Evolutionary conservation across 148 eudicot genomes (phyloP), one percentile per base, ranked within the genome.

Genomic region (Chenopodium suecicum): DNA sequence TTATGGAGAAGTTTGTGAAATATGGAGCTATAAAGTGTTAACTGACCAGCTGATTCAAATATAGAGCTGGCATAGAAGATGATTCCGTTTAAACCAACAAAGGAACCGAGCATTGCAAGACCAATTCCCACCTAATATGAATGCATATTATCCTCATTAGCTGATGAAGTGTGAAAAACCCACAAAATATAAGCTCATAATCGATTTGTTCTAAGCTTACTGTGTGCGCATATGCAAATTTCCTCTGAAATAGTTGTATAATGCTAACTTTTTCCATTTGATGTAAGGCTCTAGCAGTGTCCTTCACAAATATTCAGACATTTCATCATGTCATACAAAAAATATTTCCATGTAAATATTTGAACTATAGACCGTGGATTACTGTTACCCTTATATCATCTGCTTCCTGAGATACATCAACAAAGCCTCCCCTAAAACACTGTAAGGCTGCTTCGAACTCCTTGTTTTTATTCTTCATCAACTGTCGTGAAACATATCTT

Each of bases 31-130:
- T 56, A n/a, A 71, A 25, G 41, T 72, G 70, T 56, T 58, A 54
- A 81, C 86, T 79, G 29, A 85, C 90, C 90, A 64, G 84, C 86
- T 70, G 86, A 85, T 72, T 83, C 80, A 69, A 88, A 85, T 70
- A 77, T 73, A 22, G 86, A 83, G 34, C 79, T 70, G 27, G 85
- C 84, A 76, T 86, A 88, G 25, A 27, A 77, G 19, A 84, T 4
- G 65, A 88, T 50, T 71, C 85, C 90, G n/a, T 74, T 77, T 31
- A 70, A 7, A 52, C 88, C 88, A 23, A 41, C 76, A 50, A 88
- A 69, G 73, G 65, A 27, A 10, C 32, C 0, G 41, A 88, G 76
- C 41, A 74, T 48, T 70, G 84, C 60, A 17, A 88, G 74, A 31
- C 88, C 88, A 66, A 86, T 47, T 19, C 85, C 88, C 25, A 88